A percentile compares a stretch with the other conserved stretches of the same genome.
phyloP scores from a whole-genome alignment of 331 rosid species.

The Quercus lobata region DNA sequence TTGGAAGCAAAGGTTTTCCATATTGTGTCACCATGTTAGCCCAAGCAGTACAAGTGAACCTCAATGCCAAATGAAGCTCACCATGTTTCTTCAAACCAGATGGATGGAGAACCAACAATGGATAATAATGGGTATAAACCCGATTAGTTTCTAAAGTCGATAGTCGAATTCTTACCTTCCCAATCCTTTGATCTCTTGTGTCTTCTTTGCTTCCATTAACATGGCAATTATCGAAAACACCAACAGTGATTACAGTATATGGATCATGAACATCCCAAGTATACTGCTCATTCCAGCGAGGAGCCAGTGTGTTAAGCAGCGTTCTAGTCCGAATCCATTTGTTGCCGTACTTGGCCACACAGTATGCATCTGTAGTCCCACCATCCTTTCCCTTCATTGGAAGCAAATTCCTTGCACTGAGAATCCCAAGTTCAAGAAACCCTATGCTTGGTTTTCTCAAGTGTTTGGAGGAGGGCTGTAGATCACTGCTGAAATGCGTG shows the following conservation, averaged over 20 bases:
- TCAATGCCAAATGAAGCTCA: constrained; percentile 86
- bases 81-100: constrained; percentile 83
- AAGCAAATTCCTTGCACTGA: constrained; percentile 67
- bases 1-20: constrained; percentile 83
- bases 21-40: constrained; percentile 79
- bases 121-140: constrained; percentile 81
- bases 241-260: constrained; percentile 81
- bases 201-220: constrained; percentile 51
- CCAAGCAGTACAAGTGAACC: constrained; percentile 87
- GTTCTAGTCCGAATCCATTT: constrained; percentile 95
- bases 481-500: constrained; percentile 88
- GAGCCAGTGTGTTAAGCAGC: constrained; percentile 62
- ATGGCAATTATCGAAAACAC: constrained; percentile 80
- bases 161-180: constrained; percentile 85
- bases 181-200: constrained; percentile 68
- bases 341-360: constrained; percentile 94
- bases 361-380: constrained; percentile 74
- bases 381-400: constrained; percentile 86
- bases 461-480: constrained; percentile 80
- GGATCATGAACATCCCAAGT: constrained; percentile 95
- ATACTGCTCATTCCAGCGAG: constrained; percentile 97
- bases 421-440: constrained; percentile 84
- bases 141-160: constrained; percentile 82
- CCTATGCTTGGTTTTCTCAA: constrained; percentile 68
- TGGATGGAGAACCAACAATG: constrained; percentile 64